A percentile compares a stretch with the other conserved stretches of the same genome.
Conservation (phyloP, 169 alveolate genomes). For the Theileria annulata region DNA sequence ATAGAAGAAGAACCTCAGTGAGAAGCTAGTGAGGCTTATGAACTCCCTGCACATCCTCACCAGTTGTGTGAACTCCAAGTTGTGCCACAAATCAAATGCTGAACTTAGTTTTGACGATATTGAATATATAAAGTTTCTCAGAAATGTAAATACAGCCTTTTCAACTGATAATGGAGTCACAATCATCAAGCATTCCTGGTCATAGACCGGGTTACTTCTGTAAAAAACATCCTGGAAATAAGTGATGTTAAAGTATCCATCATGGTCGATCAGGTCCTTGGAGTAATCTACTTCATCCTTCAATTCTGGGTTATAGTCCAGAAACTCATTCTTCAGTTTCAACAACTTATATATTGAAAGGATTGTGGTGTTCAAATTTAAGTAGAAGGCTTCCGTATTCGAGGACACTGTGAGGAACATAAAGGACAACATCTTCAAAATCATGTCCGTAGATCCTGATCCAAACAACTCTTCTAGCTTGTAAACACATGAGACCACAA, state of each 20-base stretch:
- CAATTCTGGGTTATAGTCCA: neutral
- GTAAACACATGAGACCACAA: slow-evolving; percentile 18
- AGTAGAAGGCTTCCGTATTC: slow-evolving; percentile 16
- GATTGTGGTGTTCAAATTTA: slow-evolving; percentile 17
- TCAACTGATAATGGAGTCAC: slow-evolving; percentile 5
- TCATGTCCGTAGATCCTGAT: slow-evolving; percentile 9
- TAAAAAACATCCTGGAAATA: slow-evolving; percentile 32
- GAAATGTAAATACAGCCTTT: slow-evolving; percentile 5
- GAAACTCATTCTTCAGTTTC: slow-evolving; percentile 5
- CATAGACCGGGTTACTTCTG: slow-evolving; percentile 3
- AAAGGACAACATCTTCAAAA: slow-evolving; percentile 37
- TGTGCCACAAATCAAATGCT: slow-evolving; percentile 21
- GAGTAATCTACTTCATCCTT: neutral
- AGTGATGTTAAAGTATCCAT: slow-evolving; percentile 47
- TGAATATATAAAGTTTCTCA: slow-evolving; percentile 19
- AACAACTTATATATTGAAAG: slow-evolving; percentile 42
- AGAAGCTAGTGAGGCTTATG: slow-evolving; percentile 2
- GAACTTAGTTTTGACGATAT: slow-evolving; percentile 29
- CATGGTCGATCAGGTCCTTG: slow-evolving; percentile 15
- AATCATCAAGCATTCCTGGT: slow-evolving; percentile 27
- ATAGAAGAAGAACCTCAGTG: slow-evolving; percentile 29
- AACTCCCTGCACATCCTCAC: slow-evolving; percentile 31
- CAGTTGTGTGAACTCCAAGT: slow-evolving; percentile 31
- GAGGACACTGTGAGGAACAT: slow-evolving; percentile 32
- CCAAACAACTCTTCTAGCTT: slow-evolving; percentile 30